Evolutionary conservation across 352 stramenopile species (phyloP).

Genomic region (Globisporangium canariense): DNA sequence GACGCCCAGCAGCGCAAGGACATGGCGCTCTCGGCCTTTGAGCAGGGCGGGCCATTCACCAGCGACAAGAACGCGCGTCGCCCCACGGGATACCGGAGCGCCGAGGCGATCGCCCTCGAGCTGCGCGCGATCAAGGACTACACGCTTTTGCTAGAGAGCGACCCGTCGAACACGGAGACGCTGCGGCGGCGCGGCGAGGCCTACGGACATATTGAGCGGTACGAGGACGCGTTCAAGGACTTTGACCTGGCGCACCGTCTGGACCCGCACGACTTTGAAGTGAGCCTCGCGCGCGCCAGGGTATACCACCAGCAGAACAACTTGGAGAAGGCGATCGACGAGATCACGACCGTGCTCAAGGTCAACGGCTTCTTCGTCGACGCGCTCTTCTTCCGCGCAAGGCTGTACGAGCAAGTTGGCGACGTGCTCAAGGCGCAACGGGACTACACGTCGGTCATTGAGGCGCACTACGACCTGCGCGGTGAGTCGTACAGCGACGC

Average conservation of each 20-base stretch:
- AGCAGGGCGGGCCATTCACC: constrained; percentile 30
- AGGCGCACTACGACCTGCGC: constrained; percentile 52
- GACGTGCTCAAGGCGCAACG: constrained; percentile 34
- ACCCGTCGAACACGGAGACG: constrained; percentile 40
- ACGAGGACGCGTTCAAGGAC: constrained; percentile 52
- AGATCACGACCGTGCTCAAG: constrained; percentile 52
- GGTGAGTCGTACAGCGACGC: constrained; percentile 16
- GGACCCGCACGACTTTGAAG: constrained; percentile 56
- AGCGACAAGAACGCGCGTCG: constrained; percentile 7
- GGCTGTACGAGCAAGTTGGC: constrained; percentile 44
- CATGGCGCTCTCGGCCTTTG: constrained; percentile 35
- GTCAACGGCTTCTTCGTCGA: constrained; percentile 75
- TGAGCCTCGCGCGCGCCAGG: constrained; percentile 53
- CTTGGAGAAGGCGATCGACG: constrained; percentile 36
- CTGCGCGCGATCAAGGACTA: constrained; percentile 65
- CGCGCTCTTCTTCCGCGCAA: constrained; percentile 55
- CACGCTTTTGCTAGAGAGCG: constrained; percentile 39
- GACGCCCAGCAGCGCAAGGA: constrained; percentile 46
- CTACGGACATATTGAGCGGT: constrained; percentile 38
- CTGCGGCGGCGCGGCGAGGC: constrained; percentile 47
- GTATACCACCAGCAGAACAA: constrained; percentile 46
- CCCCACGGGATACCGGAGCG: constrained; percentile 33
- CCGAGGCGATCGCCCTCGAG: constrained; percentile 31
- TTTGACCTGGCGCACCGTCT: constrained; percentile 42
- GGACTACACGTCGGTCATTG: constrained; percentile 71